Base-by-base conservation (phyloP, 192 early-diverging fungal genomes). In the Cetraspora pellucida region DNA sequence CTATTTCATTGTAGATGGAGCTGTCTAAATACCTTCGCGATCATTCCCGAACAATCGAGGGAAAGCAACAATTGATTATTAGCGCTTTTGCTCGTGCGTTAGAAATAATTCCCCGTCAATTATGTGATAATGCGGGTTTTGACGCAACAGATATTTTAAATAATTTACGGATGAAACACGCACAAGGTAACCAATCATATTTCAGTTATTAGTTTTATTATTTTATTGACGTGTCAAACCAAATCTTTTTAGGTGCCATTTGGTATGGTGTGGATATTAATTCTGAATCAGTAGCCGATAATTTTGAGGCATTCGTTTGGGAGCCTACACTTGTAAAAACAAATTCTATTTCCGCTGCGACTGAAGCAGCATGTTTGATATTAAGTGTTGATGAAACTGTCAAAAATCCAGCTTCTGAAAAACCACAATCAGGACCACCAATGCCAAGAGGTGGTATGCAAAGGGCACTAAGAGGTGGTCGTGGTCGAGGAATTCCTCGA, bases 61-160 rank as follows among this genome's bases (percentile, higher is more conserved):
- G 97, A 58, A 99, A 99, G 85, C 96, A 98, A 87, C 97, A 99
- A 86, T 90, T 99, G 84, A 92, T 99, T 49, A 91, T 98, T 84
- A 89, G 91, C 27, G 93, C 96, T 1, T 96, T 94, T 82, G 96
- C 96, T 72, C 95, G 95, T 81, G 95, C 97, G 3, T 88, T 99
- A 45, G 97, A 99, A 81, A 90, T 97, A 27, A 97, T 99, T 75
- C 96, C 97, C n/a, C 92, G 97, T 83, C 96, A 98, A 86, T 87
- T 99, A 25, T 95, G 93, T 85, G 95, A 96, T 83, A 99, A 99
- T 84, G 96, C 97, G 28, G 97, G 97, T 74, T 98, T 99, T 74
- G 97, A 99, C 80, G 93, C 96, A 16, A 99, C 96, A 19, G 96
- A 98, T 83, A 94, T 99, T 73, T 87, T 99, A 72, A 98, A 98